Conservation (phyloP, 176 grass and related monocot species). For the Ensete glaucum region DNA sequence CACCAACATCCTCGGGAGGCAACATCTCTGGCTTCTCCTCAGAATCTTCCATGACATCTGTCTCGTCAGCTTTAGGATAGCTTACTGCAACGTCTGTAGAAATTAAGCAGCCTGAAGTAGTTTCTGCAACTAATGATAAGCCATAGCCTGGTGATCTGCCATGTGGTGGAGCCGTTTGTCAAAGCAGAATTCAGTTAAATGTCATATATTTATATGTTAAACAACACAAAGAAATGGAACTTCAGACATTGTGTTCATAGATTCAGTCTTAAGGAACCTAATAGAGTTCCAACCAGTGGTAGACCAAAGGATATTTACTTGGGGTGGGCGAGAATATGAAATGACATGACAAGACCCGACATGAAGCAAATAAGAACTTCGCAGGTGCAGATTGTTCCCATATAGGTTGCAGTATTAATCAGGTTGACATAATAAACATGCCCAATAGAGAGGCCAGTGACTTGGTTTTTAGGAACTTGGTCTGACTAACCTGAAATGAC, state of each 20-base stretch:
- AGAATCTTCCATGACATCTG: constrained; percentile 32
- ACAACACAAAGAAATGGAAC: neutral
- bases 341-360: no score
- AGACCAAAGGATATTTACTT: neutral
- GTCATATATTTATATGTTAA: neutral
- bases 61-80: constrained; percentile 54
- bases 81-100: constrained; percentile 57
- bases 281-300: neutral
- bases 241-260: neutral
- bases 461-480: no score
- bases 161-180: constrained; percentile 6
- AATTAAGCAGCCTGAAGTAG: constrained; percentile 70
- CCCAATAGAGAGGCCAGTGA: no score
- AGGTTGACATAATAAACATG: no score
- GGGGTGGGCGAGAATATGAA: neutral
- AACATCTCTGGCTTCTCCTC: constrained; percentile 55
- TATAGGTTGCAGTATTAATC: no score
- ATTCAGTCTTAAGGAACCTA: neutral
- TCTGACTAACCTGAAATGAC: no score
- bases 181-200: neutral
- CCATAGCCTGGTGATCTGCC: constrained; percentile 84
- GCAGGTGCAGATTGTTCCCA: no score
- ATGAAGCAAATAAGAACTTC: no score
- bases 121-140: constrained; percentile 84
- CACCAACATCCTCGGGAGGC: constrained; percentile 76